Evolutionary conservation across 2,329 filamentous ascomycete genomes (phyloP), one percentile per base, ranked within the genome.

Genomic region (Aspergillus melleus): DNA sequence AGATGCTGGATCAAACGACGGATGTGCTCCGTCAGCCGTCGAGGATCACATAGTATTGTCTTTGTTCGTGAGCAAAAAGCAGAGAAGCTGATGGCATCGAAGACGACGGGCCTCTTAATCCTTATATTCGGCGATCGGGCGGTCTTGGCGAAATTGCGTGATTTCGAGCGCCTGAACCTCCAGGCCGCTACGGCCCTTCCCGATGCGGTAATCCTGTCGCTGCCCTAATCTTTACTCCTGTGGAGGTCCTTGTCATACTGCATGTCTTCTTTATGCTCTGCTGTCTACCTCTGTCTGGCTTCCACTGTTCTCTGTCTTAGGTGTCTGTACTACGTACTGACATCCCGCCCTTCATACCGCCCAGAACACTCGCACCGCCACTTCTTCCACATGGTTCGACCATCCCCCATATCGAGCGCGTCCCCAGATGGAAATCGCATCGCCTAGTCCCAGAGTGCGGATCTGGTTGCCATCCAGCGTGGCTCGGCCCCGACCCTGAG

Each of bases 391-490:
- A 63, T 72, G 58, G 54, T 77, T 78, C 10, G 52, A 42, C 76
- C 76, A 78, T 5, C 69, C 72, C 0, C 66, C 65, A 61, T 77
- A 78, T 26, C 76, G 69, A 19, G 76, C 72, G 26, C 75, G 64
- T 16, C 67, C 72, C 75, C 74, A 77, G n/a, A 78, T 54, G 12
- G 69, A 66, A 58, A 77, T 68, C 5, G 74, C 71, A 62, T 78
- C 75, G 1, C 76, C 76, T 55, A 76, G 54, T 19, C 71, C 61
- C 65, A 78, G 60, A 20, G 67, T 63, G 16, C 76, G 66, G 30
- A 77, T 74, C 46, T 64, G 63, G 6, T 57, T 66, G n/a, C 76
- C 76, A 64, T 75, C 70, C 11, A 77, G 56, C 2, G 74, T 78
- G 22, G 57, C 68, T 12, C 68, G 65, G 0, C 76, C 76, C 11